phyloP scores from a whole-genome alignment of 108 stramenopile genomes.

The Mayamaea pseudoterrestris region DNA sequence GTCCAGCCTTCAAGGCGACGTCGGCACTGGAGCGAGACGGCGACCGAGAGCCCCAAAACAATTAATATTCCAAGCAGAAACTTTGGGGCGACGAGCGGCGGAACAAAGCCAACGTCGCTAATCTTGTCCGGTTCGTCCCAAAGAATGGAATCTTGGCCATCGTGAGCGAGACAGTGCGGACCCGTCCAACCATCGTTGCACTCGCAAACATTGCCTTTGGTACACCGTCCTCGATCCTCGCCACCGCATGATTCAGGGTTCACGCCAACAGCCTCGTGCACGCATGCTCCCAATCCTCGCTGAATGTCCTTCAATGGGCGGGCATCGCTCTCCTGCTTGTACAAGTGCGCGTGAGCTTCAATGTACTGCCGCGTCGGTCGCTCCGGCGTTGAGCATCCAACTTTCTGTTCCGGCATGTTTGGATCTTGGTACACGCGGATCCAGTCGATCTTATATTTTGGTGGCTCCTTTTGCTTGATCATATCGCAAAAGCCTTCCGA shows the following conservation, averaged over 20 bases:
- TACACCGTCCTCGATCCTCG: slow-evolving; percentile 40
- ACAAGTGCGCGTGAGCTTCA: slow-evolving; percentile 73
- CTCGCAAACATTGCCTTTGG: slow-evolving; percentile 38
- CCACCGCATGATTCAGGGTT: slow-evolving; percentile 52
- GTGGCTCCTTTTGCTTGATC: slow-evolving; percentile 36
- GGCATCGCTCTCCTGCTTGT: slow-evolving; percentile 51
- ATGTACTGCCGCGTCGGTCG: slow-evolving; percentile 85
- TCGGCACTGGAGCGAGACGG: slow-evolving; percentile 16
- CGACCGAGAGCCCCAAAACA: slow-evolving; percentile 7
- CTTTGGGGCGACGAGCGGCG: slow-evolving; percentile 18
- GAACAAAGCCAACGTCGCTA: slow-evolving; percentile 57
- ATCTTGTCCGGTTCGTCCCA: slow-evolving; percentile 65
- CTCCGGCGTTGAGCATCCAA: slow-evolving; percentile 81
- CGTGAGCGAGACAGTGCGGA: slow-evolving; percentile 62
- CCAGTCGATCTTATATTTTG: slow-evolving; percentile 74
- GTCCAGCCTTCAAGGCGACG: slow-evolving; percentile 34
- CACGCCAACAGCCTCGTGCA: slow-evolving; percentile 12
- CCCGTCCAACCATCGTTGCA: slow-evolving; percentile 72
- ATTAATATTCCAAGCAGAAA: slow-evolving; percentile 16
- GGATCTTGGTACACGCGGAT: slow-evolving; percentile 87
- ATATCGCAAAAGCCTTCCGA: slow-evolving; percentile 83
- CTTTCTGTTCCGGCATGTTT: slow-evolving; percentile 59
- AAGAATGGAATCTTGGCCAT: slow-evolving; percentile 45
- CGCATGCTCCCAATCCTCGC: slow-evolving; percentile 56
- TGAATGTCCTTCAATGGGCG: slow-evolving; percentile 59